Conservation (phyloP, 208 protist genomes). For the Tritrichomonas musculus region DNA sequence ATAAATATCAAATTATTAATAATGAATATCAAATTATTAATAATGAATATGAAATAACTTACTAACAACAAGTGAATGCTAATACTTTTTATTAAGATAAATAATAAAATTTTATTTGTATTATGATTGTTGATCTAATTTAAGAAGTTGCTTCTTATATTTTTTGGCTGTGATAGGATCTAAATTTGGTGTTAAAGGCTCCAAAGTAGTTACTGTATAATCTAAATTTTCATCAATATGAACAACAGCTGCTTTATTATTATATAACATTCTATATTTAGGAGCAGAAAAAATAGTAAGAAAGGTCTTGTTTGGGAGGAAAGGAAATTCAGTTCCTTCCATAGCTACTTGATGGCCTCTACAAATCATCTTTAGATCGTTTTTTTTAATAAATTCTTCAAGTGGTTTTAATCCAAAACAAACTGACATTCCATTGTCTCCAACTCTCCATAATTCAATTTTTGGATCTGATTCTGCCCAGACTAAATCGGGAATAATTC, state of each 20-base stretch:
- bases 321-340: constrained; percentile 82
- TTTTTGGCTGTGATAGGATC: no score
- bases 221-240: constrained; percentile 58
- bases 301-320: constrained; percentile 90
- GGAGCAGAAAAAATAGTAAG: constrained; percentile 99
- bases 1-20: no score
- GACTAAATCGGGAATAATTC: constrained; percentile 95
- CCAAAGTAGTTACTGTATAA: constrained; percentile 54
- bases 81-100: no score
- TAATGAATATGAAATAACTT: no score
- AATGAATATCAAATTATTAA: no score
- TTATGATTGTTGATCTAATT: no score
- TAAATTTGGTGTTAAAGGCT: no score
- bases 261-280: constrained; percentile 98
- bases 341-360: constrained; percentile 85
- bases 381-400: constrained; percentile 88
- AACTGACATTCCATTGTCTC: constrained; percentile 93
- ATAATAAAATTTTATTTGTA: no score
- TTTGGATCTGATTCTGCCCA: constrained; percentile 95
- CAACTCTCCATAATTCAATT: constrained; percentile 89
- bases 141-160: no score
- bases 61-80: no score
- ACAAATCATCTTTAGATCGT: constrained; percentile 85
- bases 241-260: constrained; percentile 95
- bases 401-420: constrained; percentile 95